Base-by-base conservation (phyloP, 148 eudicot genomes). In the Nepenthes mirabilis region DNA sequence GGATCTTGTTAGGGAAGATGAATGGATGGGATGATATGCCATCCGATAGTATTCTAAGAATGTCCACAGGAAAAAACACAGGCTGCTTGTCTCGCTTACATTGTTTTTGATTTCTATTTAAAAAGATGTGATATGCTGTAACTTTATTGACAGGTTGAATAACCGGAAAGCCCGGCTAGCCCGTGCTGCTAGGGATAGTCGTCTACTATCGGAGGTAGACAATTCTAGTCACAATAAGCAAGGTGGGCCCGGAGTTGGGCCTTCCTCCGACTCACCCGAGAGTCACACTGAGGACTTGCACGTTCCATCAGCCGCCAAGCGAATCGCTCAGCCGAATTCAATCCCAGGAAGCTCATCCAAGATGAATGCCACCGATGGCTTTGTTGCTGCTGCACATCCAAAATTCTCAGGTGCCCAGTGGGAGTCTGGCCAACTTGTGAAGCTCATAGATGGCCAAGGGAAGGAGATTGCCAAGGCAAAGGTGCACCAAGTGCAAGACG, bases 131-230 rank as follows among this genome's bases (percentile, higher is more conserved):
- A 43, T 64, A 11, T 55, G 37, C 12, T 55, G 23, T 23, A 23
- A 35, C 55, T 14, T 47, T 45, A 33, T 33, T 8, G 58, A 65
- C 82, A 93, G 98, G 98, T 66, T 93, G 63, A 88, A 93, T 66
- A 93, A 93, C 62, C 80, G 98, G 57, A 93, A 86, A 70, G 96
- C 98, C 5, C 86, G 72, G 79, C 74, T 88, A 45, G 94, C 95
- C 6, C 91, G 96, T 61, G 75, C 74, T 34, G 90, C 94, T 3
- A 91, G 88, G 73, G 96, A 85, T 75, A 72, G 57, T 32, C 82
- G 83, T 53, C 70, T 36, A 55, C 61, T 71, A 33, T 65, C 75
- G 37, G 88, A 82, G 48, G 82, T 68, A 34, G 90, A 83, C 14
- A 74, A 65, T 55, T 52, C 63, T 72, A 57, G 56, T 55, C 60